Base-by-base conservation (phyloP, 129 eudicot species). In the Helichrysum umbraculigerum region DNA sequence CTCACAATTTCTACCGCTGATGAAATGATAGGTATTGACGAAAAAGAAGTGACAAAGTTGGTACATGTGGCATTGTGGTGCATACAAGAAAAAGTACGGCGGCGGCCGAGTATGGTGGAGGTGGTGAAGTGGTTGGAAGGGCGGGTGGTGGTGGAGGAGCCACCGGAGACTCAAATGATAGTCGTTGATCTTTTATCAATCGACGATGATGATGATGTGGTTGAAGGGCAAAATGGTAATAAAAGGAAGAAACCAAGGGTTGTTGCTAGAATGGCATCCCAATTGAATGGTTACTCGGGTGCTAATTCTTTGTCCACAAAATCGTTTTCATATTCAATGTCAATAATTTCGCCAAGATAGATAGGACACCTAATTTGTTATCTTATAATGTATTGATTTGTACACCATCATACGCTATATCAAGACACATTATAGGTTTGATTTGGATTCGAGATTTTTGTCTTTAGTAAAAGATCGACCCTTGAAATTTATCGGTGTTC, bases 91-190 rank as follows among this genome's bases (percentile, higher is more conserved):
- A 83, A 85, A 78, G 81, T 92, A 37, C 81, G 89, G 76, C 75
- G 87, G 21, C 73, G 98, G 82, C 98, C 98, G 11, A 90, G 75
- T 16, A 93, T 93, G 98, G 69, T 81, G 34, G 80, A 69, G 61
- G 97, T 93, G 70, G 88, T 93, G 34, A 91, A 93, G 66, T 88
- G 92, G 91, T 80, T 93, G 50, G 96, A 93, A 74, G 91, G 91
- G 71, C 89, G 90, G 30, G 79, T 65, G 68, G 78, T 50, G 41
- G 86, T 88, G 58, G 92, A 87, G 9, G 94, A 88, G 76, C 96
- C 98, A 17, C 98, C 98, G 3, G 88, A 85, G 66, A 88, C 94
- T 1, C 87, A 85, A 42, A 90, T 90, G 98, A 81, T 88, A 6
- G 78, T 88, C 0, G 91, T 88, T 22, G 98, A 90, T 60, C 54